Percentiles rank a stretch among this genome's conserved stretches.
Conservation (phyloP, 2,329 filamentous ascomycete species). For the Xylaria sp. region DNA sequence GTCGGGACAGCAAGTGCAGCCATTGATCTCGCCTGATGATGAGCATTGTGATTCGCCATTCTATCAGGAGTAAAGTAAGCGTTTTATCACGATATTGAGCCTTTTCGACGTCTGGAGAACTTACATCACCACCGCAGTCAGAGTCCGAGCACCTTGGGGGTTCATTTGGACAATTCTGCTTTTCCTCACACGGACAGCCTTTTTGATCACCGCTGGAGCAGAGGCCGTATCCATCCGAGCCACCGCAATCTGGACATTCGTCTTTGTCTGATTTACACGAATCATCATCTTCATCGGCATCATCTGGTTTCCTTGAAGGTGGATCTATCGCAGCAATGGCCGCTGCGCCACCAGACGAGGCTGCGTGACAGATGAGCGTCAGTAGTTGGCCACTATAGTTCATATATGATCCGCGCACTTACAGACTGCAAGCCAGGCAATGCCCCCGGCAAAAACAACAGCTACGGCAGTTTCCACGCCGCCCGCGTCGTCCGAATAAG, state of each 20-base stretch:
- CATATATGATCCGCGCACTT: too few relatives aligned
- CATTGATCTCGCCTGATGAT: not conserved
- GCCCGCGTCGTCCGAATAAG: too few relatives aligned
- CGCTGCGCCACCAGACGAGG: constrained; percentile 32
- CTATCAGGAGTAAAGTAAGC: not conserved
- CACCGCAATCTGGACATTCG: not conserved
- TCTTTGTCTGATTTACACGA: not conserved
- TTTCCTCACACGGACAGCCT: not conserved
- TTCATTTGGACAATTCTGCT: not conserved
- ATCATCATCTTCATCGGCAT: not conserved
- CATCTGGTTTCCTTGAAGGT: not conserved
- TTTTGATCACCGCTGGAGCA: not conserved
- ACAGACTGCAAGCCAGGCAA: too few relatives aligned
- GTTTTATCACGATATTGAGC: not conserved
- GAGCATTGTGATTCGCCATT: not conserved
- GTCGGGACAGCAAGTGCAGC: not conserved
- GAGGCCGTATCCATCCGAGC: not conserved
- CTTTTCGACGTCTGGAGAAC: not conserved
- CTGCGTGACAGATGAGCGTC: too few relatives aligned
- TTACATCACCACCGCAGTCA: not conserved
- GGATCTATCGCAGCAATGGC: constrained; percentile 38
- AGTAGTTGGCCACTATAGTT: too few relatives aligned
- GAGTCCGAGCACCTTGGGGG: not conserved
- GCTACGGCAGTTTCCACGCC: too few relatives aligned
- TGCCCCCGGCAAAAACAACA: too few relatives aligned